Conservation (phyloP, 257 asterid species). For the Prunella vulgaris region DNA sequence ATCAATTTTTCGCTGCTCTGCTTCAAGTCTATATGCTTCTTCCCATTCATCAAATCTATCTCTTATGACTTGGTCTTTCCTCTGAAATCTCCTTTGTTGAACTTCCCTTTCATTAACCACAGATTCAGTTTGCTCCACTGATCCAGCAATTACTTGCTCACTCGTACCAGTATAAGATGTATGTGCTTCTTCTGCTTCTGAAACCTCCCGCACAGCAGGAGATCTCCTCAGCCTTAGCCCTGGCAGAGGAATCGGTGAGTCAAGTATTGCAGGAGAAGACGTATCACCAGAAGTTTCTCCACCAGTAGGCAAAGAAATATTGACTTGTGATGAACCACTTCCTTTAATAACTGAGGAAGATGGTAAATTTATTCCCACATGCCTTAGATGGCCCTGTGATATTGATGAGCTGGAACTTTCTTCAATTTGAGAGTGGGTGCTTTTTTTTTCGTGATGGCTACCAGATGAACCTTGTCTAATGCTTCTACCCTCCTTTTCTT, state of each 20-base stretch:
- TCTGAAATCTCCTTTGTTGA: constrained; percentile 45
- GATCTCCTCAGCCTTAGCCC: constrained; percentile 38
- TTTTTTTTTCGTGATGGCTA: constrained; percentile 33
- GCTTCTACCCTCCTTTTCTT: constrained; percentile 30
- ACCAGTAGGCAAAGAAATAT: constrained; percentile 30
- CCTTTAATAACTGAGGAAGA: constrained; percentile 36
- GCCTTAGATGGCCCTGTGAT: constrained; percentile 35
- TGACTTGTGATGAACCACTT: constrained; percentile 30
- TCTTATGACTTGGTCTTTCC: constrained; percentile 59
- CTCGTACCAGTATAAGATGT: constrained; percentile 36
- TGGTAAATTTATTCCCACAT: constrained; percentile 24
- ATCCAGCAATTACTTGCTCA: constrained; percentile 29
- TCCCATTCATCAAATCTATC: constrained; percentile 92
- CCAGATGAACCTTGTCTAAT: constrained; percentile 29
- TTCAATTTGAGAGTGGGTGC: constrained; percentile 24
- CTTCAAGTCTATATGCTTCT: constrained; percentile 74
- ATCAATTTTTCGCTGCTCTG: constrained; percentile 62
- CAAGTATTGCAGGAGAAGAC: constrained; percentile 26
- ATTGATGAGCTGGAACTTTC: constrained; percentile 47
- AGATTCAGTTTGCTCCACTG: constrained; percentile 33
- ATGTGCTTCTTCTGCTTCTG: constrained; percentile 33
- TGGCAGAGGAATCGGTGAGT: constrained; percentile 33
- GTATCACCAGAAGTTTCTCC: constrained; percentile 35
- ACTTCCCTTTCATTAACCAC: constrained; percentile 33
- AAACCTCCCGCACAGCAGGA: constrained; percentile 34